Evolutionary conservation across 108 stramenopile genomes (phyloP), one percentile per base, ranked within the genome.

Genomic region (Fistulifera solaris): DNA sequence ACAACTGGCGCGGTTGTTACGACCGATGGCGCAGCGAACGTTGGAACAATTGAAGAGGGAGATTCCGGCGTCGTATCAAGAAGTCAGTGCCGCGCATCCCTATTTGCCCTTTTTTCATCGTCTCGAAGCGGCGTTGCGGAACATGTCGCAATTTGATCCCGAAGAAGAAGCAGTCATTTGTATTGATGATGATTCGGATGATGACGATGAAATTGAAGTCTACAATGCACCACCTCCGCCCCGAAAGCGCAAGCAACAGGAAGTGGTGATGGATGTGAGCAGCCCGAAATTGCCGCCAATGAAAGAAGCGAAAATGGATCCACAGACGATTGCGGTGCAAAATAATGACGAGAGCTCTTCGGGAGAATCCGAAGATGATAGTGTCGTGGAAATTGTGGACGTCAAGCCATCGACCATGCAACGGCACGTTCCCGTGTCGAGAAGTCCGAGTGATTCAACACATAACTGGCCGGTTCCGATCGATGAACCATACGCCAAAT

Each of bases 61-160:
- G 49, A 79, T 91, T n/a, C 89, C 89, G 2, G 52, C 71, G 27
- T 86, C 89, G 15, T 91, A 91, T 62, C 89, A 91, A 62, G 89
- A 87, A 57, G 65, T 68, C 15, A 83, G 81, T 47, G 59, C 81
- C 21, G 89, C 89, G 0, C 89, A 91, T 78, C 89, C 89, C 16
- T 91, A 91, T 45, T 68, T 91, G 21, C 89, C 89, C 13, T 91
- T 91, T 58, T 91, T 87, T 59, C 89, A 91, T 67, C 63, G 89
- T 21, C 65, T 91, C 12, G 89, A 91, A 54, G 59, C 68, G 4
- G 86, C 82, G 41, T 57, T 87, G 61, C 81, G 81, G 48, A 78
- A 75, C 40, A 70, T 91, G 71, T 71, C 83, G 0, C 75, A 68
- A n/a, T 91, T 81, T 62, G 85, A 91, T 59, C 89, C 89, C 26